phyloP scores from a whole-genome alignment of 176 grass and related monocot species.

The Lolium perenne region DNA sequence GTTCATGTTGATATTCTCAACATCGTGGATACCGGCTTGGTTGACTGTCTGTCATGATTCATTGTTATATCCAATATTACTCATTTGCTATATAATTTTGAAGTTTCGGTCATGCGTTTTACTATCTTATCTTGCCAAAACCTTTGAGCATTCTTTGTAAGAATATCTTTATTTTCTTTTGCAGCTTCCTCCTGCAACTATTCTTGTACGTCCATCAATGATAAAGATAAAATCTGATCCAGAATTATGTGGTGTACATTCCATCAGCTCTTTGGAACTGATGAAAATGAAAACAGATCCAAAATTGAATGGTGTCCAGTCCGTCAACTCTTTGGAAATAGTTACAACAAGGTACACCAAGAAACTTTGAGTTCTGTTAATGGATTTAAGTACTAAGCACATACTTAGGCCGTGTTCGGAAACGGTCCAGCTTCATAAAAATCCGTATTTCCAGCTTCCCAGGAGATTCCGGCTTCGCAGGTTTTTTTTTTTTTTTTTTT shows the following conservation, averaged over 20 bases:
- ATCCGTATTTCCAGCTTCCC: too few species aligned
- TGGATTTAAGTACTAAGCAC: background rate
- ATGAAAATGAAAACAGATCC: too few species aligned
- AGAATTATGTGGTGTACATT: constrained; percentile 29
- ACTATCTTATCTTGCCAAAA: background rate
- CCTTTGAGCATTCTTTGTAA: constrained; percentile 6
- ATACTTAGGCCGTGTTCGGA: background rate
- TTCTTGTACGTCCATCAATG: constrained; percentile 67
- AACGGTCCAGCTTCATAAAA: too few species aligned
- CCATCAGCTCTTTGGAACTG: too few species aligned
- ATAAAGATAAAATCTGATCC: constrained; percentile 57
- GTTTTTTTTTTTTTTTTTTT: too few species aligned
- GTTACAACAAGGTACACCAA: constrained; percentile 58
- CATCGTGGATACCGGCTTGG: background rate
- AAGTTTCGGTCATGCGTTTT: background rate
- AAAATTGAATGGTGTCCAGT: background rate
- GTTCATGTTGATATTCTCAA: constrained; percentile 19
- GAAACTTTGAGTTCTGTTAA: background rate
- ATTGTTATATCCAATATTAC: too few species aligned
- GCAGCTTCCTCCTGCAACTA: constrained; percentile 62
- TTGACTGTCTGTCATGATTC: too few species aligned
- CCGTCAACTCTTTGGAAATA: constrained; percentile 73
- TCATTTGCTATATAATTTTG: too few species aligned
- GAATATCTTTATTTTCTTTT: constrained; percentile 39
- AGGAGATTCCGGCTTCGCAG: too few species aligned